phyloP scores from a whole-genome alignment of 1,284 basidiomycete genomes.

The Nidula niveotomentosa region DNA sequence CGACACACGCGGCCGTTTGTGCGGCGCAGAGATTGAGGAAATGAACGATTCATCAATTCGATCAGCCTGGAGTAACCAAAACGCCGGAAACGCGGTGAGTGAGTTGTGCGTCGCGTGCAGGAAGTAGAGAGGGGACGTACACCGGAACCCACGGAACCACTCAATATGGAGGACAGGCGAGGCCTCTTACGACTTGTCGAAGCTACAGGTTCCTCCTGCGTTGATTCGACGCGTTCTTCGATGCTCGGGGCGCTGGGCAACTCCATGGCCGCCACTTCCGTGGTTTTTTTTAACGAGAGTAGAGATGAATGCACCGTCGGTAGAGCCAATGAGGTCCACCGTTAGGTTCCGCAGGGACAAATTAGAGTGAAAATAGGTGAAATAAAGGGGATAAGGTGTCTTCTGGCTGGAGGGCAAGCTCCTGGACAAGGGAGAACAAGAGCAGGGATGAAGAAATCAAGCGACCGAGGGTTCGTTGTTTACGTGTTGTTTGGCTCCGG shows the following conservation, averaged over 20 bases:
- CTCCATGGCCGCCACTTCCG: not conserved
- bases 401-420: not conserved
- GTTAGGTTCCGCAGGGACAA: not conserved
- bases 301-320: too few relatives aligned
- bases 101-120: not conserved
- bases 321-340: too few relatives aligned
- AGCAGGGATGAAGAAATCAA: not conserved
- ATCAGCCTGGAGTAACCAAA: not conserved
- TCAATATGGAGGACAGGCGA: conserved; percentile 10
- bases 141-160: conserved; percentile 6
- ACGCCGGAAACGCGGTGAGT: not conserved
- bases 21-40: not conserved
- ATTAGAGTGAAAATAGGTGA: not conserved
- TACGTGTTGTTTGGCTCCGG: not conserved
- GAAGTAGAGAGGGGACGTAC: not conserved
- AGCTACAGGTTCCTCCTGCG: not conserved
- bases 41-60: not conserved
- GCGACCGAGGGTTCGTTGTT: not conserved
- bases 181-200: conserved; percentile 8
- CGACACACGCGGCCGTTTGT: not conserved
- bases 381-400: not conserved
- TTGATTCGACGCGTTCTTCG: too few relatives aligned
- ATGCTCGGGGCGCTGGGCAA: too few relatives aligned
- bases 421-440: not conserved
- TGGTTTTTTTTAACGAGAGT: not conserved